Base-by-base conservation (phyloP, 2,329 filamentous ascomycete genomes). In the Knoxdaviesia proteae region DNA sequence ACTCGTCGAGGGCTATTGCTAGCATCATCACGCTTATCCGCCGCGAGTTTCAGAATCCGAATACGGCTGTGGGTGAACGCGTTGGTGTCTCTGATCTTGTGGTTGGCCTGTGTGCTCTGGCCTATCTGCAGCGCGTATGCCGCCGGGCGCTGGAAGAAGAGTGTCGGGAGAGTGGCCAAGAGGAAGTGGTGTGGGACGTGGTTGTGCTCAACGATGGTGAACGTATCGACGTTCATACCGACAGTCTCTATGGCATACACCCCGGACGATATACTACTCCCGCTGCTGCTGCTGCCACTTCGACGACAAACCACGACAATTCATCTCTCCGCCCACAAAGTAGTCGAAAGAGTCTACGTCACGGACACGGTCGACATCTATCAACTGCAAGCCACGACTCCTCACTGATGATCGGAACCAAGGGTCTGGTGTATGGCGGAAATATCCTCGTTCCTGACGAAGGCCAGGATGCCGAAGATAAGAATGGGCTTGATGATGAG, bases 111-210 rank as follows among this genome's bases (percentile, higher is more conserved):
- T 70, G 68, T 46, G 72, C 71, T 9, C 57, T 80, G 44, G 72
- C 74, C 5, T 74, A 77, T 45, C 56, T 80, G 29, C 76, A 79
- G 51, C 62, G 64, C 42, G 66, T 64, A 52, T 76, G 71, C 46
- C 63, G 63, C 42, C 67, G 61, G 38, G 58, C 64, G 33, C 61
- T 66, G 6, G 64, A 69, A 20, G 63, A 68, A 40, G 69, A 75
- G 48, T 56, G 54, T 6, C 58, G 60, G 30, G 59, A 62, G 1
- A 57, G 64, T 6, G 59, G 60, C 7, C 61, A 62, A 11, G 71
- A 77, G 44, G 70, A 77, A 47, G 57, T 72, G 2, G 61, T 80
- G 6, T 80, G 76, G 75, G 76, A 80, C 50, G 68, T 79, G 3
- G 72, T 80, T 6, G 69, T 80, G 0, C 58, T 77, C 10, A 66